Percentiles rank a stretch among this genome's conserved stretches.
Evolutionary conservation across 352 stramenopile genomes (phyloP).

Genomic region (Bremia lactucae): DNA sequence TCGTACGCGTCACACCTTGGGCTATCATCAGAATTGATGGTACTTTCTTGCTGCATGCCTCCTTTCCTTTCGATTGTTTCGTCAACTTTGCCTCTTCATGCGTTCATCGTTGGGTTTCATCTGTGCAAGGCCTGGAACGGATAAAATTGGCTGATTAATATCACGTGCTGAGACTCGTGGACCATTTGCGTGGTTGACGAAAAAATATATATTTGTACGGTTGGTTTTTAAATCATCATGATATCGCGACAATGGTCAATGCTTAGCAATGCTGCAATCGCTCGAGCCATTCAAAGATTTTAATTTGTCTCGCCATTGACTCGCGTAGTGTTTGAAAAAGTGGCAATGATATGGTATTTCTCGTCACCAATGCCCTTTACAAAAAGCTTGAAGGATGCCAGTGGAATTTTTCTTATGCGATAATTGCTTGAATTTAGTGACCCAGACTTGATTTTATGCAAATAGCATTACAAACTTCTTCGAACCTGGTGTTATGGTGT

Average conservation of each 20-base stretch:
- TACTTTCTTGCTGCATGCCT: slow-evolving; percentile 50
- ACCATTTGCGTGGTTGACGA: slow-evolving; percentile 21
- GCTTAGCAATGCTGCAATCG: slow-evolving; percentile 87
- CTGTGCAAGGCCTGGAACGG: slow-evolving; percentile 27
- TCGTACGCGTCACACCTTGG: slow-evolving; percentile 39
- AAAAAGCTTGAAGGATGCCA: slow-evolving; percentile 56
- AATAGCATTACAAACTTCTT: no score
- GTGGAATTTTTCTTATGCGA: no score
- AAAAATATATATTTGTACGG: slow-evolving; percentile 14
- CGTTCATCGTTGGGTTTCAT: slow-evolving; percentile 40
- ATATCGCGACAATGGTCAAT: slow-evolving; percentile 68
- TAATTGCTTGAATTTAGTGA: slow-evolving; percentile 3
- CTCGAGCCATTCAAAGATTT: slow-evolving; percentile 89
- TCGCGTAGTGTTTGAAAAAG: slow-evolving; percentile 90
- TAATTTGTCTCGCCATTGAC: slow-evolving; percentile 87
- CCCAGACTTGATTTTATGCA: slow-evolving; percentile 88
- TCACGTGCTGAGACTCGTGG: slow-evolving; percentile 5
- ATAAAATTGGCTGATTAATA: slow-evolving; percentile 1
- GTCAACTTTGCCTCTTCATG: slow-evolving; percentile 74
- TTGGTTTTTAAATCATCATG: slow-evolving; percentile 31
- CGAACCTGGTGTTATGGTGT: no score
- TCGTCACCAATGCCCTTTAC: slow-evolving; percentile 91
- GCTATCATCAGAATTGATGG: slow-evolving; percentile 32
- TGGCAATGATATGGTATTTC: slow-evolving; percentile 91
- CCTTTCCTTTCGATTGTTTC: slow-evolving; percentile 56